Evolutionary conservation across 371 early-diverging fungal species (phyloP).

Genomic region (Mycotypha africana): DNA sequence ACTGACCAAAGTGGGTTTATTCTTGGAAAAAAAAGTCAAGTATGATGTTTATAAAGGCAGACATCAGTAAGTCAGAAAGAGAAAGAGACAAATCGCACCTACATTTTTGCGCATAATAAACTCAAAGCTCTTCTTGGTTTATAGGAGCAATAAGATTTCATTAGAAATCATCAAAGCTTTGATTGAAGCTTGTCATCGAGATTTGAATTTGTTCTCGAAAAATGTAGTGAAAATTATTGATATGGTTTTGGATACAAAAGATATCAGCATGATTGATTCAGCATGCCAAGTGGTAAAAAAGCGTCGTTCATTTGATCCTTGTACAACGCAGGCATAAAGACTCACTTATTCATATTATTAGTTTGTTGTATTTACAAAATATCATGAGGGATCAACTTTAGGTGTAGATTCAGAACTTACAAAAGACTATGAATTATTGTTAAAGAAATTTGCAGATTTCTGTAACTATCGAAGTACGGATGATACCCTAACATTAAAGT

Average conservation of each 20-base stretch:
- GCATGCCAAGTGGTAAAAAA: constrained; percentile 52
- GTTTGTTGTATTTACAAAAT: constrained; percentile 65
- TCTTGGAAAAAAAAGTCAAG: constrained; percentile 72
- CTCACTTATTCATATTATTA: constrained; percentile 16
- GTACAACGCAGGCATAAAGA: background rate
- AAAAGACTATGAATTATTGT: constrained; percentile 42
- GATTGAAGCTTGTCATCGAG: constrained; percentile 65
- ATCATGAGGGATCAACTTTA: constrained; percentile 63
- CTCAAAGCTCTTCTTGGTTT: no score
- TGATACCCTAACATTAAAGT: constrained; percentile 26
- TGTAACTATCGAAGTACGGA: constrained; percentile 38
- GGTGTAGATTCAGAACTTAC: constrained; percentile 68
- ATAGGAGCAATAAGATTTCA: constrained; percentile 43
- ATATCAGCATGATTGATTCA: constrained; percentile 44
- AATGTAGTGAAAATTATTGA: constrained; percentile 53
- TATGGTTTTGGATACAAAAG: constrained; percentile 49
- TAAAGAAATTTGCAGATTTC: constrained; percentile 55
- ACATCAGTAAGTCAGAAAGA: constrained; percentile 46
- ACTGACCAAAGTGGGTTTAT: constrained; percentile 85
- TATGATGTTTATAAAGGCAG: constrained; percentile 62
- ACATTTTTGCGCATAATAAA: no score
- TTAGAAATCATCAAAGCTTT: constrained; percentile 73
- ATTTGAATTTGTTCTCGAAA: constrained; percentile 81
- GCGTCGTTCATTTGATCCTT: background rate
- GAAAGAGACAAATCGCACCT: no score